Conservation (phyloP, 2,329 filamentous ascomycete genomes). For the Zymoseptoria passerinii region DNA sequence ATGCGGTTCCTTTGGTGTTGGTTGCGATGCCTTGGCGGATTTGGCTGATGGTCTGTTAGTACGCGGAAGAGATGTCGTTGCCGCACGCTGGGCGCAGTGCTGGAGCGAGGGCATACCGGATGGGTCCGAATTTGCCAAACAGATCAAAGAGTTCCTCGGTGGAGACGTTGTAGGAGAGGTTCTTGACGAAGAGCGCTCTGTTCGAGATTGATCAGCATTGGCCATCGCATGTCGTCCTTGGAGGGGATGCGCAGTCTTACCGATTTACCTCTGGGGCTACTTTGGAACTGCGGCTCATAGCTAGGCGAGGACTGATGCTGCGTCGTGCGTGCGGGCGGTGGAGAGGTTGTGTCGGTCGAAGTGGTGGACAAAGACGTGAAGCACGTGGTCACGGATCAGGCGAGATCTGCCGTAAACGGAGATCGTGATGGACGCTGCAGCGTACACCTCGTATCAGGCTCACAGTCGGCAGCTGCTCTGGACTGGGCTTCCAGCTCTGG, state of each 20-base stretch:
- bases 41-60: constrained; percentile 54
- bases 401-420: background rate
- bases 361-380: background rate
- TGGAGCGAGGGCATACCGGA: constrained; percentile 57
- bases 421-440: background rate
- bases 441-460: background rate
- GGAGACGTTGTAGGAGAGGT: constrained; percentile 99
- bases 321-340: background rate
- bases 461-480: background rate
- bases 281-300: constrained; percentile 94
- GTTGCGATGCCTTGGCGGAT: constrained; percentile 96
- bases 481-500: background rate
- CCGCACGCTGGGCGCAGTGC: background rate
- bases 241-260: constrained; percentile 45
- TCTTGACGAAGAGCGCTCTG: constrained; percentile 99
- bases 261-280: constrained; percentile 99
- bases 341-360: background rate
- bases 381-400: background rate
- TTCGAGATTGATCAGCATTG: constrained; percentile 15
- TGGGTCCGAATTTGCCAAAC: constrained; percentile 94
- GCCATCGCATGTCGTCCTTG: constrained; percentile 1
- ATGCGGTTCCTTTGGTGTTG: constrained; percentile 96
- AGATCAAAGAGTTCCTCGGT: constrained; percentile 97
- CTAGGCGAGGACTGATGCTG: constrained; percentile 34
- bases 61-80: background rate